Evolutionary conservation across 345 rosid species (phyloP).

Genomic region (Citrus cavaleriei): DNA sequence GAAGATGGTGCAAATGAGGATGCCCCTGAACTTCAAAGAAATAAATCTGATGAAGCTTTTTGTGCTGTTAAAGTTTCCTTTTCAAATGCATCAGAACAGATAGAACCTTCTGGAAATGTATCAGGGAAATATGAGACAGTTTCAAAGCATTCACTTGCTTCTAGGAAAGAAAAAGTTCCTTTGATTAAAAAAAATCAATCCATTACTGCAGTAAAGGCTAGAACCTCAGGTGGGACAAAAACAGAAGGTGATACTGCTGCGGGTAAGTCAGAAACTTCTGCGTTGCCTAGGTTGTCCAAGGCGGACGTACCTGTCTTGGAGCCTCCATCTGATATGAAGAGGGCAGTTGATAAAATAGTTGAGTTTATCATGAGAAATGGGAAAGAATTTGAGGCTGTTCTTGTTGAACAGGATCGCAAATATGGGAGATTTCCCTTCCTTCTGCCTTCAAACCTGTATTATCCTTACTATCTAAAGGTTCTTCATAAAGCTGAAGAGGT

Average conservation of each 20-base stretch:
- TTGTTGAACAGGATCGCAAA: conserved; percentile 74
- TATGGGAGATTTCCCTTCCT: conserved; percentile 90
- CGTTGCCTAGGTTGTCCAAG: conserved; percentile 30
- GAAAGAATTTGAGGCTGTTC: conserved; percentile 75
- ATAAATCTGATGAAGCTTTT: conserved; percentile 22
- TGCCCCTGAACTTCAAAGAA: conserved; percentile 24
- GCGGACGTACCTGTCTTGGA: conserved; percentile 54
- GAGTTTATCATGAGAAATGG: conserved; percentile 87
- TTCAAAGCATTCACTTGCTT: conserved; percentile 32
- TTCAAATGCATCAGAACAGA: conserved; percentile 38
- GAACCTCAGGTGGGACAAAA: conserved; percentile 34
- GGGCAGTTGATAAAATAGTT: conserved; percentile 82
- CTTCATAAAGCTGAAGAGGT: conserved; percentile 80
- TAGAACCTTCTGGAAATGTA: conserved; percentile 22
- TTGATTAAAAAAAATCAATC: conserved; percentile 50
- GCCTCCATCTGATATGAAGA: conserved; percentile 86
- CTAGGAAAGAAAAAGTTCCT: conserved; percentile 44
- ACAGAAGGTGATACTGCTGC: conserved; percentile 35
- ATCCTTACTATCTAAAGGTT: conserved; percentile 62
- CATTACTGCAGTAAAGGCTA: conserved; percentile 40
- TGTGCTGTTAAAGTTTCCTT: conserved; percentile 23
- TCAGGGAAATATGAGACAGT: conserved; percentile 30
- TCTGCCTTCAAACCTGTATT: conserved; percentile 57
- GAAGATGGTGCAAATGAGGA: conserved; percentile 54
- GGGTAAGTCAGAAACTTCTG: conserved; percentile 35